Evolutionary conservation across 345 rosid species (phyloP).

Genomic region (Kernera saxatilis): DNA sequence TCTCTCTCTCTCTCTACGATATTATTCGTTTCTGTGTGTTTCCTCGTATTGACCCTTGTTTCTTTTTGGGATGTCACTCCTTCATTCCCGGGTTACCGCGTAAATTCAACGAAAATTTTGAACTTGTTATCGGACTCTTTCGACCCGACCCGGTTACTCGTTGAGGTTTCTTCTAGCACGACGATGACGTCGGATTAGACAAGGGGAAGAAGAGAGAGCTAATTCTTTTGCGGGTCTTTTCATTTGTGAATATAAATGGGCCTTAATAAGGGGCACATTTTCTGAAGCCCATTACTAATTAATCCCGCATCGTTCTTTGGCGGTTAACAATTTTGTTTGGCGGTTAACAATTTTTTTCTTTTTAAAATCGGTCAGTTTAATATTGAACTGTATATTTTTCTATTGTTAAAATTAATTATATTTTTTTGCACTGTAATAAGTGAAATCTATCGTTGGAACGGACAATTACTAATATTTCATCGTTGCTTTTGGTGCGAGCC

Average conservation of each 20-base stretch:
- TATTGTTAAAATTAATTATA: too few species aligned
- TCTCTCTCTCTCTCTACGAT: neutral
- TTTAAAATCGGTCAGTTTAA: neutral
- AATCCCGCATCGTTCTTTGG: neutral
- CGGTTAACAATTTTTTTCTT: neutral
- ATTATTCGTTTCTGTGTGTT: constrained; percentile 2
- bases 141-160: constrained; percentile 22
- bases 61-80: constrained; percentile 25
- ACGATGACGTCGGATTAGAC: neutral
- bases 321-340: neutral
- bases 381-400: too few species aligned
- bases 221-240: neutral
- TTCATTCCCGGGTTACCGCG: constrained; percentile 56
- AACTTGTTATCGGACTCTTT: neutral
- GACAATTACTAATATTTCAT: neutral
- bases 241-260: neutral
- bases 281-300: neutral
- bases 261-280: neutral
- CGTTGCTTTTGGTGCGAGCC: neutral
- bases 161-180: neutral
- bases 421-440: neutral
- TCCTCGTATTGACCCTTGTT: neutral
- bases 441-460: neutral
- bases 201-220: neutral
- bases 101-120: constrained; percentile 15